phyloP scores from a whole-genome alignment of 2,329 filamentous ascomycete genomes.

The Podosphaera aphanis region DNA sequence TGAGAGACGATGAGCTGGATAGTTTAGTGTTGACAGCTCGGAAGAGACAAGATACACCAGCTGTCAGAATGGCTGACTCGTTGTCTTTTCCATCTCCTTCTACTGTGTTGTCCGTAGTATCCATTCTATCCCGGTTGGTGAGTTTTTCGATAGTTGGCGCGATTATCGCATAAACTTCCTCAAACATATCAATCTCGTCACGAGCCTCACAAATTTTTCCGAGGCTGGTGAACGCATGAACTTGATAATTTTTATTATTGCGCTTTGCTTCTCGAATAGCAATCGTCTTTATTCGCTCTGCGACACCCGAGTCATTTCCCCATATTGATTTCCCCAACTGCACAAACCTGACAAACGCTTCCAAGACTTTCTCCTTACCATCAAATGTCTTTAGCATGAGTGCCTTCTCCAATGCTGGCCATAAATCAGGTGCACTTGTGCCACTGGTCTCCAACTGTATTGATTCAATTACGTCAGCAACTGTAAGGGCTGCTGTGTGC shows the following conservation, averaged over 20 bases:
- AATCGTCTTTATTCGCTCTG: constrained; percentile 54
- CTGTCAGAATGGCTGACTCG: constrained; percentile 13
- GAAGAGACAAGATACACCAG: constrained; percentile 14
- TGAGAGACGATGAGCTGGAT: constrained; percentile 8
- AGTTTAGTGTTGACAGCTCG: constrained; percentile 13
- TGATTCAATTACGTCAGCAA: constrained; percentile 48
- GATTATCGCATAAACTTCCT: constrained; percentile 41
- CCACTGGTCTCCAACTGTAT: constrained; percentile 39
- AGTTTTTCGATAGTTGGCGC: constrained; percentile 35
- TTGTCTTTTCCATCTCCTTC: constrained; percentile 8
- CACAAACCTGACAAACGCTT: constrained; percentile 58
- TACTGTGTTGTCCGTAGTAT: constrained; percentile 18
- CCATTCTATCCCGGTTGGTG: constrained; percentile 40
- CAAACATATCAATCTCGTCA: constrained; percentile 45
- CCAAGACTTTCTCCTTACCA: constrained; percentile 68
- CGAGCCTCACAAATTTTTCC: constrained; percentile 48
- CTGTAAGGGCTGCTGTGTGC: constrained; percentile 62
- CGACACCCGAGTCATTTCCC: constrained; percentile 26
- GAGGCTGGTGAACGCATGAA: constrained; percentile 47
- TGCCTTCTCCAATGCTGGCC: constrained; percentile 65
- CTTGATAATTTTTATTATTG: constrained; percentile 66
- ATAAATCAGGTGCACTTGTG: constrained; percentile 39
- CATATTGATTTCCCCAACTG: constrained; percentile 37
- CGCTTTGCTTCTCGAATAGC: constrained; percentile 70
- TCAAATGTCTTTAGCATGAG: constrained; percentile 77